Percentiles rank a stretch among this genome's conserved stretches.
Evolutionary conservation across 2,329 filamentous ascomycete species (phyloP).

Genomic region (Aspergillus pseudoterreus): DNA sequence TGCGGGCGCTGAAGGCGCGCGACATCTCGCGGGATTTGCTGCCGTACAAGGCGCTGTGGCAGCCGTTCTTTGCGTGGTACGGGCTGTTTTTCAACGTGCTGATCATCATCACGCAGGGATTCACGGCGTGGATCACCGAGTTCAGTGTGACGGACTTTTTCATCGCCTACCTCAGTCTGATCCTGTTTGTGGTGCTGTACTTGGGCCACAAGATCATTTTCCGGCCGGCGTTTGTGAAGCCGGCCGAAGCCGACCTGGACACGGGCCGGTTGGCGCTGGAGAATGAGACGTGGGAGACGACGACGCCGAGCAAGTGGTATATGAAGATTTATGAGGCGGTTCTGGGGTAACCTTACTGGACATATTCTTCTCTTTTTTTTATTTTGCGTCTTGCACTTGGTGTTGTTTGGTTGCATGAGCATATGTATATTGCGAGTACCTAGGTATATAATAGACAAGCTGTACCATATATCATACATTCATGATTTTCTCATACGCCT

Average conservation of each 20-base stretch:
- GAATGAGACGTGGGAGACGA: slow-evolving; percentile 14
- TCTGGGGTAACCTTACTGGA: slow-evolving; percentile 3
- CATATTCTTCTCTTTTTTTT: neutral
- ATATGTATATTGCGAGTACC: too few species aligned
- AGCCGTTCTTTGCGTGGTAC: slow-evolving; percentile 64
- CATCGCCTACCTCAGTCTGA: slow-evolving; percentile 60
- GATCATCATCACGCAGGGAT: slow-evolving; percentile 66
- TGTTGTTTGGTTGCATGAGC: too few species aligned
- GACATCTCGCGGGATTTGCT: slow-evolving; percentile 56
- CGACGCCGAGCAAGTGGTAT: slow-evolving; percentile 15
- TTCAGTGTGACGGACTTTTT: slow-evolving; percentile 63
- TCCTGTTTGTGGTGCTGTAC: slow-evolving; percentile 60
- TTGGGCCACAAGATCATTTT: slow-evolving; percentile 55
- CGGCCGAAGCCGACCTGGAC: slow-evolving; percentile 41
- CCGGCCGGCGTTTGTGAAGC: slow-evolving; percentile 35
- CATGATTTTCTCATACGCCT: too few species aligned
- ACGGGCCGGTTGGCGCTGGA: slow-evolving; percentile 36
- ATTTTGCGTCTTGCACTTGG: neutral
- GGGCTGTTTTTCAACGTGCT: slow-evolving; percentile 63
- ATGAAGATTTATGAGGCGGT: slow-evolving; percentile 10
- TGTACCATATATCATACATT: too few species aligned
- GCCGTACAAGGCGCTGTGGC: slow-evolving; percentile 59
- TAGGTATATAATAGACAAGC: too few species aligned
- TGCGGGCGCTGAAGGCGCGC: slow-evolving; percentile 56
- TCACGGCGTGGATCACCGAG: slow-evolving; percentile 59